Conservation (phyloP, 1,284 basidiomycete species). For the Apiotrichum brassicae region DNA sequence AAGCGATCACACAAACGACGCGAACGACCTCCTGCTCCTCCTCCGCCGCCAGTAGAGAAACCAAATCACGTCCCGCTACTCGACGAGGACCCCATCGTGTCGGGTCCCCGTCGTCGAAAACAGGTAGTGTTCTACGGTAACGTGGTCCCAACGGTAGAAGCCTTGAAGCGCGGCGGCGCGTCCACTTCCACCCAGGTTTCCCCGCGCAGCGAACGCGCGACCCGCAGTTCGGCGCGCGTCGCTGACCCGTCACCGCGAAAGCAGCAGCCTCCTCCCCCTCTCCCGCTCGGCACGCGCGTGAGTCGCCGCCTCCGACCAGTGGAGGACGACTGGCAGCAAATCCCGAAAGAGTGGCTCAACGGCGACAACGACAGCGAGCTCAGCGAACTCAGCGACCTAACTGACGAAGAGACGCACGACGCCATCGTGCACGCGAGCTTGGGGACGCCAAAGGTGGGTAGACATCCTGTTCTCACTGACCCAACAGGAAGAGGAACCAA, state of each 20-base stretch:
- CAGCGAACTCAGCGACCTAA: constrained; percentile 44
- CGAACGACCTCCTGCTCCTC: not conserved
- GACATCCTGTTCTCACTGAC: not conserved
- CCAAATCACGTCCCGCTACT: constrained; percentile 11
- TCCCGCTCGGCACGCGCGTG: constrained; percentile 30
- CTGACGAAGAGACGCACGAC: constrained; percentile 39
- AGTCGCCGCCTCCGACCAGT: constrained; percentile 30
- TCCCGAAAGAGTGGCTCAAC: constrained; percentile 44
- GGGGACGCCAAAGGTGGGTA: not conserved
- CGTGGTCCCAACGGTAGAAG: constrained; percentile 30
- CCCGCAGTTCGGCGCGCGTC: constrained; percentile 8
- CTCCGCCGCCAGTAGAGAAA: constrained; percentile 3
- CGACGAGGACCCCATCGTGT: constrained; percentile 7
- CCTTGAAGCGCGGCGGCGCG: constrained; percentile 26
- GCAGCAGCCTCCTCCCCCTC: constrained; percentile 20
- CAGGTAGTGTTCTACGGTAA: constrained; percentile 41
- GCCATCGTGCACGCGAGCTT: constrained; percentile 11
- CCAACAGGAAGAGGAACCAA: not conserved
- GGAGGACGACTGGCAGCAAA: constrained; percentile 46
- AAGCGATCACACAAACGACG: constrained; percentile 27
- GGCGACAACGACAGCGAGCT: constrained; percentile 40
- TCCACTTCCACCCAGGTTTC: constrained; percentile 2
- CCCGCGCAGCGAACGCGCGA: constrained; percentile 13
- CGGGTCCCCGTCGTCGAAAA: constrained; percentile 28
- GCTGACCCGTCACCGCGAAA: not conserved